Base-by-base conservation (phyloP, 2,329 filamentous ascomycete genomes). In the Aciculosporium take region DNA sequence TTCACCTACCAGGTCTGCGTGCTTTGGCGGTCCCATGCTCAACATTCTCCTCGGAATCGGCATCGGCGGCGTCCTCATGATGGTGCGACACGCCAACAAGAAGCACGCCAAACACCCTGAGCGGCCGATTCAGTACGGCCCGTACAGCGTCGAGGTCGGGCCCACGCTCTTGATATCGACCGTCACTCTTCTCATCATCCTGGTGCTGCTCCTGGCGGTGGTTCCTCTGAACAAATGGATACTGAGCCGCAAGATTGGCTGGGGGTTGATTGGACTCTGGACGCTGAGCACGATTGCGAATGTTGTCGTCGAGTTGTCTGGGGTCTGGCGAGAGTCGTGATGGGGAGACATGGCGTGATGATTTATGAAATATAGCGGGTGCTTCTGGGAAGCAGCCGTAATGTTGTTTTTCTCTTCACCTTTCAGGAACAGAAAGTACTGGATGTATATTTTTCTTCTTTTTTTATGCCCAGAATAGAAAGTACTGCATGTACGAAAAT, bases 11-110 rank as follows among this genome's bases (percentile, higher is more conserved):
- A 76, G 72, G 31, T 88, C 84, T 27, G 91, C 91, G 4, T 98
- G 91, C 57, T 95, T 98, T 57, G 91, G 91, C n/a, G 93, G 91
- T 0, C 91, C 91, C 0, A 89, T 98, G 86, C 74, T 98, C 31
- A 98, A 98, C 53, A 98, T 98, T 47, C 66, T 98, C 0, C 74
- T 98, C 4, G 91, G 91, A 0, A 88, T 98, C 40, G 91, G 91
- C n/a, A 68, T 96, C 4, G 84, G 83, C 21, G 91, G 91, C 13
- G 73, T 85, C 30, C 93, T 88, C 57, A 91, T 95, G 73, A 88
- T 84, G 43, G 69, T 93, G 13, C 72, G 72, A 41, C 71, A 76
- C 25, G 82, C 81, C 15, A 74, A 81, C 50, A 69, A 75, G 47
- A 68, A 69, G 40, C 76, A 84, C 46, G 61, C 66, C 23, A 79